Base-by-base conservation (phyloP, 805 yeast genomes). In the Lachancea kluyveri region DNA sequence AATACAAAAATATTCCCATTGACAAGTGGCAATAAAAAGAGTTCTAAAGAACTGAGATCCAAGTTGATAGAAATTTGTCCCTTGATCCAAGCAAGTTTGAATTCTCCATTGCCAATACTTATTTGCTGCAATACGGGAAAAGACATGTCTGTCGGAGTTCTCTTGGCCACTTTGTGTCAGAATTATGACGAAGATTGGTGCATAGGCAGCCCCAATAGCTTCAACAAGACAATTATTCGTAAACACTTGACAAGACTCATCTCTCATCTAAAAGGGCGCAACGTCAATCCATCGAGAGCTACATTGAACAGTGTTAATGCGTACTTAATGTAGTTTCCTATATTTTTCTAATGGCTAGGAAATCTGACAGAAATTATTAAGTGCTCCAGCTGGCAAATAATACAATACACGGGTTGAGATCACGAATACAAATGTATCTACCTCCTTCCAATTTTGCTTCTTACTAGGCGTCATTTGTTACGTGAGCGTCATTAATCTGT, bases 201-300 rank as follows among this genome's bases (percentile, higher is more conserved):
- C 1, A 33, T 44, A 1, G 28, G 33, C 3, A 26, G 39, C 5
- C 31, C 39, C 14, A 18, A 42, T 24, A 18, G 45, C 28, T 16
- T 61, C 25, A 63, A 68, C 16, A 81, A 81, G 48, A 73, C 67
- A 17, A 52, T 63, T 6, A 68, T 82, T 4, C 68, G 75, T 35
- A 67, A 66, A 36, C 77, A 80, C 33, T 56, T 85, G 18, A 69
- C 75, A 3, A 52, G 52, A 27, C 45, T 85, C 3, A 62, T 70
- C 11, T 57, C 66, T 3, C 52, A 59, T 6, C 30, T 54, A n/a
- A 33, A 48, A 6, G 56, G 54, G 1, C 51, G 70, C n/a, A 71
- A 67, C 24, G 72, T 72, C 4, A 81, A 84, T 38, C 94, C 95
- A 0, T 77, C 87, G 34, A 62, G 95, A 30, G 77, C 84, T 8